Percentiles rank a stretch among this genome's conserved stretches.
Conservation (phyloP, 2,329 filamentous ascomycete genomes). For the Colletotrichum cuscutae region DNA sequence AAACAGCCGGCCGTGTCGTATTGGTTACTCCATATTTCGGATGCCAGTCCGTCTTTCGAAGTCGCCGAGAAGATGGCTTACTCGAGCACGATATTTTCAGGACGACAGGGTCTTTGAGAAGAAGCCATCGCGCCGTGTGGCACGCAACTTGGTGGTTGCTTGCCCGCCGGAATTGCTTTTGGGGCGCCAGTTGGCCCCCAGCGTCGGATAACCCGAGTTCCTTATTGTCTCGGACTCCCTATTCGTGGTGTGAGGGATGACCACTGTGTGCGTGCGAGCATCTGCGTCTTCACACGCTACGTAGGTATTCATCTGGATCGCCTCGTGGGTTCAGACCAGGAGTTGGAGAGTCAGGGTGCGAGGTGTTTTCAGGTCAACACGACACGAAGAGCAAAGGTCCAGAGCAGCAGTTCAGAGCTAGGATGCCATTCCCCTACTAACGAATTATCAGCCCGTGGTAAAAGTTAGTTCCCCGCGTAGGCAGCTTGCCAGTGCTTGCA, state of each 20-base stretch:
- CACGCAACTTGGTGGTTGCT: slow-evolving; percentile 3
- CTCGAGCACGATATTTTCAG: not conserved
- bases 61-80: not conserved
- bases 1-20: not conserved
- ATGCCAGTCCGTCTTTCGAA: not conserved
- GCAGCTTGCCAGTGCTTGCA: not conserved
- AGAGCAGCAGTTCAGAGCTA: not conserved
- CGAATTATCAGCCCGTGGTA: not conserved
- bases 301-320: slow-evolving; percentile 20
- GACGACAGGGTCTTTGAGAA: not conserved
- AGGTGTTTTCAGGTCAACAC: not conserved
- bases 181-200: not conserved
- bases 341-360: not conserved
- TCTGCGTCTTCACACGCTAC: slow-evolving; percentile 9
- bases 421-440: not conserved
- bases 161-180: slow-evolving; percentile 12
- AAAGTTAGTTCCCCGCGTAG: not conserved
- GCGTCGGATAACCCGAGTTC: not conserved
- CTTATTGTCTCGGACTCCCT: slow-evolving; percentile 27
- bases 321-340: slow-evolving; percentile 4
- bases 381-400: slow-evolving; percentile 1
- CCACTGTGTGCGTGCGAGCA: not conserved
- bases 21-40: not conserved
- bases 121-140: not conserved
- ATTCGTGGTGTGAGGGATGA: not conserved